A percentile compares a stretch with the other conserved stretches of the same genome.
Evolutionary conservation across 2,329 filamentous ascomycete genomes (phyloP).

Genomic region (Salinomyces thailandicus): DNA sequence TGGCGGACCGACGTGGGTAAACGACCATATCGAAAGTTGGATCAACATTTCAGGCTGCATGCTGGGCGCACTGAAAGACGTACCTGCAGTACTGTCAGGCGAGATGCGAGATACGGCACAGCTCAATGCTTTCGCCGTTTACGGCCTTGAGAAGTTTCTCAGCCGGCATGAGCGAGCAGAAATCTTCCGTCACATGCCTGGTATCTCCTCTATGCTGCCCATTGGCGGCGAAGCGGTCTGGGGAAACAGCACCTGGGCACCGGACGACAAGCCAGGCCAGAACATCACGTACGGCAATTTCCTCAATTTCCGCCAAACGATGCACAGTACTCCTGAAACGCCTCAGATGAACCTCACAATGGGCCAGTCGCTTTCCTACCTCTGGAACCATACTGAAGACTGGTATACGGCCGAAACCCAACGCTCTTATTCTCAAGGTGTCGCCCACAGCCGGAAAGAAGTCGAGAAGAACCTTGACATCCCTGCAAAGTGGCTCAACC

Average conservation of each 20-base stretch:
- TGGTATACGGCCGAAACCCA: slow-evolving; percentile 74
- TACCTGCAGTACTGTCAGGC: slow-evolving; percentile 82
- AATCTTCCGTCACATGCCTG: slow-evolving; percentile 93
- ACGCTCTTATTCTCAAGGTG: slow-evolving; percentile 72
- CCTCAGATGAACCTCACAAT: slow-evolving; percentile 66
- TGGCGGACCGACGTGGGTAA: slow-evolving; percentile 81
- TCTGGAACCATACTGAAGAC: slow-evolving; percentile 65
- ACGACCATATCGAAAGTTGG: slow-evolving; percentile 82
- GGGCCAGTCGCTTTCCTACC: slow-evolving; percentile 62
- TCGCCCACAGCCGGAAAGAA: slow-evolving; percentile 68
- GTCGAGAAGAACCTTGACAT: slow-evolving; percentile 55
- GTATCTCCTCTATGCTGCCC: slow-evolving; percentile 91
- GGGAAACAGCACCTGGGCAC: slow-evolving; percentile 79
- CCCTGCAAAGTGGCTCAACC: slow-evolving; percentile 82
- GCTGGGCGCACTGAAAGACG: slow-evolving; percentile 84
- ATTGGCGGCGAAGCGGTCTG: slow-evolving; percentile 91
- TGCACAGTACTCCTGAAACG: slow-evolving; percentile 38
- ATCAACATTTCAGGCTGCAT: slow-evolving; percentile 98
- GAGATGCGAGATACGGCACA: slow-evolving; percentile 99
- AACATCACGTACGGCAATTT: slow-evolving; percentile 67
- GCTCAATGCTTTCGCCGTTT: slow-evolving; percentile 90
- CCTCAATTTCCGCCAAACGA: slow-evolving; percentile 68
- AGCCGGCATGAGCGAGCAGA: slow-evolving; percentile 83
- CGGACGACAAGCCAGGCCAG: slow-evolving; percentile 71
- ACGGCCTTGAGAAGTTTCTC: slow-evolving; percentile 91